Conservation (phyloP, 805 yeast genomes). For the Diddensiella transvaalensis region DNA sequence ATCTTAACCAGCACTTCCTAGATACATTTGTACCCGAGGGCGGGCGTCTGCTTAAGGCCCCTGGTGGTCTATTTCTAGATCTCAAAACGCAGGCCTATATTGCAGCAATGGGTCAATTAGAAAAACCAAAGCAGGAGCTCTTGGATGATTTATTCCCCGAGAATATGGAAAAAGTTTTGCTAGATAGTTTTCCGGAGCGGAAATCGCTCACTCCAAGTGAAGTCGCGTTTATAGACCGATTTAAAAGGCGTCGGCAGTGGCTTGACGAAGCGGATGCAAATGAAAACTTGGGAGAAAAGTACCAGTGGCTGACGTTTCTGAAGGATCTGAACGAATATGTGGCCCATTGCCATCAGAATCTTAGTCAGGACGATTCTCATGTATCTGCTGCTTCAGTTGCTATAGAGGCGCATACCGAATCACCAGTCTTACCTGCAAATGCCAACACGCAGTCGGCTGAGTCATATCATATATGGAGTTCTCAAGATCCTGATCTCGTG, state of each 20-base stretch:
- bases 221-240: slow-evolving; percentile 68
- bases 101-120: slow-evolving; percentile 66
- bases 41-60: slow-evolving; percentile 70
- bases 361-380: background rate
- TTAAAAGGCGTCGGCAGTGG: slow-evolving; percentile 65
- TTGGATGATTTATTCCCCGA: slow-evolving; percentile 73
- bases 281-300: slow-evolving; percentile 59
- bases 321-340: slow-evolving; percentile 76
- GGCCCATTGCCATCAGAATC: slow-evolving; percentile 44
- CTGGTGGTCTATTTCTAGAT: slow-evolving; percentile 75
- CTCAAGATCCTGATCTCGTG: background rate
- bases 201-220: slow-evolving; percentile 65
- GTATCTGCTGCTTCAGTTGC: background rate
- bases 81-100: slow-evolving; percentile 94
- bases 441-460: background rate
- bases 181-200: slow-evolving; percentile 29
- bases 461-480: background rate
- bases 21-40: slow-evolving; percentile 78
- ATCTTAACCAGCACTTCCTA: slow-evolving; percentile 77
- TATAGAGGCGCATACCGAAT: background rate
- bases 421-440: background rate
- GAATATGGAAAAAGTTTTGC: slow-evolving; percentile 47
- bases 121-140: slow-evolving; percentile 60
- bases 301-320: slow-evolving; percentile 82
- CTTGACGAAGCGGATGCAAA: slow-evolving; percentile 45